Base-by-base conservation (phyloP, 2,329 filamentous ascomycete genomes). In the Alternaria sp. region DNA sequence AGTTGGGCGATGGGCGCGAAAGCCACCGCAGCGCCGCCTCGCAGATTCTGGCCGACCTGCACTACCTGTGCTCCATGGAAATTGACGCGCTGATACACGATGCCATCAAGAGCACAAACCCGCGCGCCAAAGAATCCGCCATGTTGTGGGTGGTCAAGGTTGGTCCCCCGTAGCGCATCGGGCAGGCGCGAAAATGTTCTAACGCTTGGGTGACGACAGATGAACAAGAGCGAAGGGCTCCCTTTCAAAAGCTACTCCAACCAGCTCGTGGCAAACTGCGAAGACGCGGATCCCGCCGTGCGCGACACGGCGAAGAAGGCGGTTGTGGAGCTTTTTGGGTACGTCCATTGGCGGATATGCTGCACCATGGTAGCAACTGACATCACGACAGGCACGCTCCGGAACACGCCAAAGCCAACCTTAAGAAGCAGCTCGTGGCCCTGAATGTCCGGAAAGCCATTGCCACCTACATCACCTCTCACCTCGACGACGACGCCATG, bases 391-490 rank as follows among this genome's bases (percentile, higher is more conserved):
- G 91, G 68, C 89, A 88, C 73, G 94, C 93, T 1, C 92, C 94
- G 15, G 90, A 92, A 68, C 86, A 89, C 60, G 95, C 94, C 54
- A 97, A 97, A 79, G 91, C 91, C 2, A 94, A 97, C 75, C 83
- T 98, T 33, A 96, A 96, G 82, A 91, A 89, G 76, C 93, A 97
- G 80, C 84, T 98, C 63, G 90, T 92, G 76, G 89, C 89, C 73
- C 92, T 92, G 79, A 93, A 93, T 74, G 93, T 98, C 54, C 89
- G 95, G 46, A 93, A 93, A 65, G 91, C 93, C 14, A 97, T 97
- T 73, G 91, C 92, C 66, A 87, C 90, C 60, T 90, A 91, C 66
- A 96, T 98, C 65, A 86, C 94, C 49, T 88, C 91, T 59, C 90
- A 91, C 66, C 87, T 97, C 50, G 89, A 87, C 5, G 87, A 90